These are phyloP conservation scores for Symbiodinium natans DNA, from an alignment of 73 alveolate species.

Conservation along the genomic window DNA sequence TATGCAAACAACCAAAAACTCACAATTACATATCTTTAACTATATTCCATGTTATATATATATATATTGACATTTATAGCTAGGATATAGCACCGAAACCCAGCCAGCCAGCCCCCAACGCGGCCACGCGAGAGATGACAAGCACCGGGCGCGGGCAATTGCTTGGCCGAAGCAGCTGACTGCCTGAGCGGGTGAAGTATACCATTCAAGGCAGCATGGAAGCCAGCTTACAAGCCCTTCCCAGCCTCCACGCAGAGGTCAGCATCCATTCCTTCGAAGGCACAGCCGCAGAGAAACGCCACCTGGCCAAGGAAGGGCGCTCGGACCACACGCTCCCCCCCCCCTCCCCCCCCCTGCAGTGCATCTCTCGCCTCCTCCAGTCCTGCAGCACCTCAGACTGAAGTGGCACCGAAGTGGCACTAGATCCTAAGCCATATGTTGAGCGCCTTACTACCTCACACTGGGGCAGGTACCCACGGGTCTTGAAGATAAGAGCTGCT, in stretches of 20 bases:
- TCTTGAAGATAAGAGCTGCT: conserved; percentile 48
- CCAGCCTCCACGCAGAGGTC: conserved; percentile 64
- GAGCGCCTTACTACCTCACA: neutral
- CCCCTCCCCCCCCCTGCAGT: neutral
- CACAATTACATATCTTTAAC: neutral
- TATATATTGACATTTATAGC: no score
- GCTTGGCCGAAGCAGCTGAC: conserved; percentile 59
- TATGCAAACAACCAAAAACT: neutral
- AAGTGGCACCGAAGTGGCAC: no score
- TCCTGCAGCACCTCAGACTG: conserved; percentile 46
- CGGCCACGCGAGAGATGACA: no score
- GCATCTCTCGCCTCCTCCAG: conserved; percentile 60
- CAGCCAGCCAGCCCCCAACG: no score
- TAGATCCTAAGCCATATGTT: no score
- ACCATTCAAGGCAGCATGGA: neutral
- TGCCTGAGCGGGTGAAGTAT: neutral
- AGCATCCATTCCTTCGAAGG: conserved; percentile 39
- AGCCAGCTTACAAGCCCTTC: neutral
- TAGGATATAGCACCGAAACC: no score
- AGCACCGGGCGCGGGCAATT: conserved; percentile 32
- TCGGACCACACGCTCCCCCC: no score
- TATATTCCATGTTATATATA: no score
- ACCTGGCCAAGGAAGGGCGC: neutral
- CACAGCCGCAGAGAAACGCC: conserved; percentile 43
- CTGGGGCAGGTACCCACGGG: conserved; percentile 7